Percentiles rank a stretch among this genome's conserved stretches.
Conservation (phyloP, 352 stramenopile species). For the Phytopythium litorale region DNA sequence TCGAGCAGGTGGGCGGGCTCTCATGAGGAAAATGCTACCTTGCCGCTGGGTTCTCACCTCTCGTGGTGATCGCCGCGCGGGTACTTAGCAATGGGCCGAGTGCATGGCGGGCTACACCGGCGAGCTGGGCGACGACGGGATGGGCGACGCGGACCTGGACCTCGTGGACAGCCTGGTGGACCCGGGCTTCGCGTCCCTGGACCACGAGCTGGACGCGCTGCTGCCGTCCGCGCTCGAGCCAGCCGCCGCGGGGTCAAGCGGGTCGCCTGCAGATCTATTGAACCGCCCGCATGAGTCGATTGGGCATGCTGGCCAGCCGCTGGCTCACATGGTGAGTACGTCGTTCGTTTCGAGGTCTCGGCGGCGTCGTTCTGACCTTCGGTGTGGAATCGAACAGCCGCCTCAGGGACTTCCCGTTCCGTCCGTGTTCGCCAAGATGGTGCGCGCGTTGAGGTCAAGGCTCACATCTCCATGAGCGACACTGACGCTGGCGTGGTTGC, state of each 20-base stretch:
- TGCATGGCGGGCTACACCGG: conserved; percentile 35
- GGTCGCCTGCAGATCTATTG: too few relatives aligned
- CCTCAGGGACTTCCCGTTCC: conserved; percentile 8
- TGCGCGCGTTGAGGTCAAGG: neutral
- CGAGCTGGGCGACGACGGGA: neutral
- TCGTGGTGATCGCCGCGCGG: too few relatives aligned
- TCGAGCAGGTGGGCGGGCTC: conserved; percentile 24
- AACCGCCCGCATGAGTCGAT: conserved; percentile 7
- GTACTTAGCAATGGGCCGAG: conserved; percentile 46
- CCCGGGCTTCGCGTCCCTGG: neutral
- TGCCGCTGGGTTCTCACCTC: neutral
- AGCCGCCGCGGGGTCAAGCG: neutral
- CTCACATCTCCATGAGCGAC: neutral
- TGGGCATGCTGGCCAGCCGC: conserved; percentile 10
- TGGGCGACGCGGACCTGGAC: neutral
- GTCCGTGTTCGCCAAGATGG: conserved; percentile 35
- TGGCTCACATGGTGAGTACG: conserved; percentile 14
- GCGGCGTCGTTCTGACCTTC: neutral
- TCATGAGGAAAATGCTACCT: too few relatives aligned
- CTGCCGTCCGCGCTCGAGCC: neutral
- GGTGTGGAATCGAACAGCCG: conserved; percentile 11
- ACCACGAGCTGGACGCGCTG: conserved; percentile 6
- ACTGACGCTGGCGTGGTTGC: neutral
- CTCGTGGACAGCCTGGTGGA: neutral
- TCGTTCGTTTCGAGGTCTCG: too few relatives aligned